A percentile compares a stretch with the other conserved stretches of the same genome.
Evolutionary conservation across 176 grass and related monocot species (phyloP).

Genomic region (Aechmea fasciata): DNA sequence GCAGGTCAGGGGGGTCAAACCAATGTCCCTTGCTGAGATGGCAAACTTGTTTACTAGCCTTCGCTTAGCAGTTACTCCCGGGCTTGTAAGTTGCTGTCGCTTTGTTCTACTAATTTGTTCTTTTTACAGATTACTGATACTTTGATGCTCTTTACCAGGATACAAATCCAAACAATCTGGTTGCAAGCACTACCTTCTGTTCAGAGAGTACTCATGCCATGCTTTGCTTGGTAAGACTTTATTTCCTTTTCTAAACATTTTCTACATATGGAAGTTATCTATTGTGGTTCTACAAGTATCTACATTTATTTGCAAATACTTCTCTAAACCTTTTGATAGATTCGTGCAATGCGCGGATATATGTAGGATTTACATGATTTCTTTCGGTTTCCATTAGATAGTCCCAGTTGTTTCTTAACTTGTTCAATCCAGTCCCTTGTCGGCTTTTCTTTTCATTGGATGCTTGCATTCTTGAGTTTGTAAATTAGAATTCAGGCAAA

Average conservation of each 20-base stretch:
- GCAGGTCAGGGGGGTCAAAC: slow-evolving; percentile 91
- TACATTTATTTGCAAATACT: not conserved
- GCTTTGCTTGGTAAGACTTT: slow-evolving; percentile 83
- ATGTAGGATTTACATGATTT: not conserved
- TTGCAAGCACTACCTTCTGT: slow-evolving; percentile 77
- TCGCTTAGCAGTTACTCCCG: slow-evolving; percentile 73
- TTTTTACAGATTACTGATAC: slow-evolving; percentile 22
- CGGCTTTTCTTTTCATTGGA: not conserved
- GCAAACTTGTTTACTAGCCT: slow-evolving; percentile 67
- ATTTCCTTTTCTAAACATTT: not conserved
- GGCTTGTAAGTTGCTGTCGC: slow-evolving; percentile 56
- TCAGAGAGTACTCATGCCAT: slow-evolving; percentile 68
- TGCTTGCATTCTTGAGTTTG: not conserved
- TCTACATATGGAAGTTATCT: not conserved
- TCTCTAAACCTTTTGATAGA: no score
- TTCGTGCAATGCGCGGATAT: not conserved
- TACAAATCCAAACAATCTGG: slow-evolving; percentile 90
- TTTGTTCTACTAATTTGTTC: slow-evolving; percentile 1
- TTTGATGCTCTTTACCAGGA: slow-evolving; percentile 45
- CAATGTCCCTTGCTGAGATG: slow-evolving; percentile 78
- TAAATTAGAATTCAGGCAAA: not conserved
- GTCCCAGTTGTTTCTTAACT: not conserved
- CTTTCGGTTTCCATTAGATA: not conserved
- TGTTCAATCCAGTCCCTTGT: not conserved
- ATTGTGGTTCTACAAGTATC: not conserved